Conservation (phyloP, 2,329 filamentous ascomycete species). For the Cercospora zeae-maydis region DNA sequence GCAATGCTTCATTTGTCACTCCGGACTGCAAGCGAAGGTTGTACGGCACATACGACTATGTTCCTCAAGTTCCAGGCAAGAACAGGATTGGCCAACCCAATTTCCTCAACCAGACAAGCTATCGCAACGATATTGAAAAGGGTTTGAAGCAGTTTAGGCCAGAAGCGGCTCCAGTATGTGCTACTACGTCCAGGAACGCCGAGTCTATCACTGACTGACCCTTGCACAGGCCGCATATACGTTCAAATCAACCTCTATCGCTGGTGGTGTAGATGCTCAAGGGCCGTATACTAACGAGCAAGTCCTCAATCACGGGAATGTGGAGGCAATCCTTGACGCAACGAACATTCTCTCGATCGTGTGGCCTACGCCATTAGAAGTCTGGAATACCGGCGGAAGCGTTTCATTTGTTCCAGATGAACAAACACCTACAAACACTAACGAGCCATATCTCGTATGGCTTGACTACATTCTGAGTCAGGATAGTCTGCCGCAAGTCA, state of each 20-base stretch:
- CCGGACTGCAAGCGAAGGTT: constrained; percentile 53
- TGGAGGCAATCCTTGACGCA: constrained; percentile 62
- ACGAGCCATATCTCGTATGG: constrained; percentile 66
- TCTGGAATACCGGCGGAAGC: constrained; percentile 58
- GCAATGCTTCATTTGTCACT: constrained; percentile 51
- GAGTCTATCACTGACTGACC: neutral
- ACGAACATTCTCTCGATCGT: constrained; percentile 59
- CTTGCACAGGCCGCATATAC: constrained; percentile 45
- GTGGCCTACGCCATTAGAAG: constrained; percentile 53
- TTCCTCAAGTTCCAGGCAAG: constrained; percentile 41
- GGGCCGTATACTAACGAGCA: constrained; percentile 38
- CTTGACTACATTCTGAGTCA: constrained; percentile 57
- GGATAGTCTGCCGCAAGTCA: constrained; percentile 56
- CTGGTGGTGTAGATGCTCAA: constrained; percentile 52
- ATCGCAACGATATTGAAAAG: constrained; percentile 53
- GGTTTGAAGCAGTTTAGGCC: constrained; percentile 57
- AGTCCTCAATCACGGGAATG: constrained; percentile 26
- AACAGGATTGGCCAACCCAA: constrained; percentile 48
- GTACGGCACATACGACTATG: constrained; percentile 55
- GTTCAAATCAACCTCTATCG: constrained; percentile 58
- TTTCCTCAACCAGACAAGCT: constrained; percentile 48
- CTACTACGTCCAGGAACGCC: too few relatives aligned
- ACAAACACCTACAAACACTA: constrained; percentile 50
- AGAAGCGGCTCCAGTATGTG: constrained; percentile 35
- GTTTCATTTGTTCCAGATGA: constrained; percentile 53